phyloP scores from a whole-genome alignment of 2,329 filamentous ascomycete genomes.

The Coniochaeta sp. region DNA sequence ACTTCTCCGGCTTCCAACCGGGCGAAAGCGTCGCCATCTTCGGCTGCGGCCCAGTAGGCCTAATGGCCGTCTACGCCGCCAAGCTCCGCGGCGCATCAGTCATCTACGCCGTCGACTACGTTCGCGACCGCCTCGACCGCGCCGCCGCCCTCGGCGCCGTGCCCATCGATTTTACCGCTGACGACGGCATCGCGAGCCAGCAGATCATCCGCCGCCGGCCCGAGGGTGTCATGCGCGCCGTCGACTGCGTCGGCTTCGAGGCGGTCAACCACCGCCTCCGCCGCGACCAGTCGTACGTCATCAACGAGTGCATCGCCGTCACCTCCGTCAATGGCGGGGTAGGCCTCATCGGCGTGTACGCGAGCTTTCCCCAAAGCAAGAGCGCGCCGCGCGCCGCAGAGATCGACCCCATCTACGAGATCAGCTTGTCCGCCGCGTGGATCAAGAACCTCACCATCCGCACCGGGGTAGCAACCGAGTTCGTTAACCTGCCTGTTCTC shows the following conservation, averaged over 20 bases:
- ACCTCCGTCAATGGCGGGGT: slow-evolving; percentile 13
- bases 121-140: slow-evolving; percentile 13
- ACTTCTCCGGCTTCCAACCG: slow-evolving; percentile 28
- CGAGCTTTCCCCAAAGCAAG: neutral
- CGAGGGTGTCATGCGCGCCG: slow-evolving; percentile 12
- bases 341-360: slow-evolving; percentile 16
- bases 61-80: slow-evolving; percentile 16
- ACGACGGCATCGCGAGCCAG: slow-evolving; percentile 10
- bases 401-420: too few relatives aligned
- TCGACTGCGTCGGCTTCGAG: slow-evolving; percentile 15
- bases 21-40: slow-evolving; percentile 21
- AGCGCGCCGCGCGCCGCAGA: too few relatives aligned
- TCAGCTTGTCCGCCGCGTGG: too few relatives aligned
- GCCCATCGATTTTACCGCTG: slow-evolving; percentile 14
- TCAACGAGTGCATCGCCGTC: slow-evolving; percentile 12
- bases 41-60: slow-evolving; percentile 17
- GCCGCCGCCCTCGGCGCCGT: slow-evolving; percentile 15
- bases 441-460: too few relatives aligned
- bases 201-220: slow-evolving; percentile 11
- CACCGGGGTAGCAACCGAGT: too few relatives aligned
- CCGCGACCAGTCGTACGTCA: slow-evolving; percentile 11
- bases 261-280: slow-evolving; percentile 12
- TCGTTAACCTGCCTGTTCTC: too few relatives aligned
- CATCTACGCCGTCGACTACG: slow-evolving; percentile 16
- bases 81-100: slow-evolving; percentile 14